These are phyloP conservation scores for Xylaria longipes DNA, from an alignment of 495 filamentous ascomycete genomes.

Conservation along the genomic window DNA sequence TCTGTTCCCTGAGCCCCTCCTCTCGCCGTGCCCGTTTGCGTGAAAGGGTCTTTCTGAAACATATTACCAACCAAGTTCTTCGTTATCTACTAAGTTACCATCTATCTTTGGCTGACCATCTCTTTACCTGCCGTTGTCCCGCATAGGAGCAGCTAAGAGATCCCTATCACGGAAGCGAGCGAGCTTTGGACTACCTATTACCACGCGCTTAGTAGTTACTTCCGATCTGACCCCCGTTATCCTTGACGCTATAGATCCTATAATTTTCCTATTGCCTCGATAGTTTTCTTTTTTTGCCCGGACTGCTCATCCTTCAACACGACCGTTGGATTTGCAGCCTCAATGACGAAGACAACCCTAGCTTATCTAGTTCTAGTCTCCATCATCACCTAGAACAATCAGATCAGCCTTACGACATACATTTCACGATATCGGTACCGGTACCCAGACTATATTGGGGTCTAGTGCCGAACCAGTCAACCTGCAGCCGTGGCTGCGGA, in stretches of 20 bases:
- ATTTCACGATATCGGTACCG: constrained; percentile 32
- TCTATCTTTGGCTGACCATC: not conserved
- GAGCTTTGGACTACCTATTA: constrained; percentile 11
- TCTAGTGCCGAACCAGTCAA: constrained; percentile 31
- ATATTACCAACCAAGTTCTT: constrained; percentile 8
- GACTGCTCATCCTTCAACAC: constrained; percentile 26
- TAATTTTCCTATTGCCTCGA: constrained; percentile 10
- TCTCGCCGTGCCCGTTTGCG: constrained; percentile 2
- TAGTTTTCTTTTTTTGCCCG: constrained; percentile 12
- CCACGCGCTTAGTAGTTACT: constrained; percentile 17
- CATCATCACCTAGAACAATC: constrained; percentile 52
- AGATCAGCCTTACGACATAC: constrained; percentile 26
- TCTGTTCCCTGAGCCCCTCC: constrained; percentile 18
- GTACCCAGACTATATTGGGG: constrained; percentile 28
- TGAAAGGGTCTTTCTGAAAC: constrained; percentile 16
- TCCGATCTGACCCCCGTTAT: constrained; percentile 14
- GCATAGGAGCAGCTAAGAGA: constrained; percentile 4
- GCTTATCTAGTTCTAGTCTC: constrained; percentile 60
- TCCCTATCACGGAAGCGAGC: constrained; percentile 20
- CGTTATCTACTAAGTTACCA: constrained; percentile 20
- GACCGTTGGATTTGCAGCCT: constrained; percentile 32
- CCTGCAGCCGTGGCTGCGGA: constrained; percentile 26
- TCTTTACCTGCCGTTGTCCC: constrained; percentile 9
- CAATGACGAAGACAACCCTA: constrained; percentile 61
- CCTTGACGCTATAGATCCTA: constrained; percentile 10